phyloP scores from a whole-genome alignment of 2,329 filamentous ascomycete species.

The Chlorencoelia australis region DNA sequence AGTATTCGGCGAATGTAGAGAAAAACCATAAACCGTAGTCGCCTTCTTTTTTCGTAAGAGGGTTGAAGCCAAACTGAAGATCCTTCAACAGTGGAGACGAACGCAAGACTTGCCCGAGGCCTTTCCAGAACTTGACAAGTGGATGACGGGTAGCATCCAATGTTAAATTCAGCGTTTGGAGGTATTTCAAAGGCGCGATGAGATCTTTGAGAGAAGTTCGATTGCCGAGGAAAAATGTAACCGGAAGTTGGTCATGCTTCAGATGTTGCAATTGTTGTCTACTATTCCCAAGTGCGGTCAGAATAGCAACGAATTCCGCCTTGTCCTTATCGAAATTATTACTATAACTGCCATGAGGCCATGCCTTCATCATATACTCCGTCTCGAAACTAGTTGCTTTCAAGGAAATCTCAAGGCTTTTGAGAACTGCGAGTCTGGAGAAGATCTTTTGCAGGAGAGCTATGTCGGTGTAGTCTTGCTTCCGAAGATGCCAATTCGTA shows the following conservation, averaged over 20 bases:
- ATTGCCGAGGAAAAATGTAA: neutral
- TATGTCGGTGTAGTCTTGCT: neutral
- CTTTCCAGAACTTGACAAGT: neutral
- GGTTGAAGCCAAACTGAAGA: neutral
- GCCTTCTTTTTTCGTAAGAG: too few relatives aligned
- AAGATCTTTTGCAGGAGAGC: neutral
- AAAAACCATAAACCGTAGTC: neutral
- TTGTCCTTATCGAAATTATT: neutral
- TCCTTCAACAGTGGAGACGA: neutral
- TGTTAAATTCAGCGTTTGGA: neutral
- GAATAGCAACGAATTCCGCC: neutral
- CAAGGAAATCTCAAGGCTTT: neutral
- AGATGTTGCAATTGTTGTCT: neutral
- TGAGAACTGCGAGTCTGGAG: neutral
- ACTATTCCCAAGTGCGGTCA: neutral
- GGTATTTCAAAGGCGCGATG: neutral
- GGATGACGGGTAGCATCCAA: neutral
- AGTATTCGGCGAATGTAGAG: neutral
- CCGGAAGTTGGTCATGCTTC: slow-evolving; percentile 1
- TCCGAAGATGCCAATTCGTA: neutral
- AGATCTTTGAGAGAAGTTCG: neutral
- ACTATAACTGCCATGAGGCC: neutral
- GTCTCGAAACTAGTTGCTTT: neutral
- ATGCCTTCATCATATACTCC: neutral
- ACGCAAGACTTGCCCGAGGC: neutral